These are phyloP conservation scores for Candolleomyces efflorescens DNA, from an alignment of 768 basidiomycete genomes.

Conservation along the genomic window DNA sequence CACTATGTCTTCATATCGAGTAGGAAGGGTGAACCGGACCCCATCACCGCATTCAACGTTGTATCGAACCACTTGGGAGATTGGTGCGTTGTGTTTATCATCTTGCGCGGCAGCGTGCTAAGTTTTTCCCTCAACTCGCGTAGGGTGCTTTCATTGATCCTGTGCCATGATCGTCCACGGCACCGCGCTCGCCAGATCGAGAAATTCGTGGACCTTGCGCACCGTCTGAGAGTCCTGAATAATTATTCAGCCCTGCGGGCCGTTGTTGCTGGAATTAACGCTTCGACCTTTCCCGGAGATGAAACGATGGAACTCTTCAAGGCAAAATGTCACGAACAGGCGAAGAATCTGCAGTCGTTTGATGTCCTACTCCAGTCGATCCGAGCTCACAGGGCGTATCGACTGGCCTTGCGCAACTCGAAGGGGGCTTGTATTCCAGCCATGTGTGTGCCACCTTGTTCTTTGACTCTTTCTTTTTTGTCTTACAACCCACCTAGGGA, in stretches of 20 bases:
- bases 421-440: constrained; percentile 88
- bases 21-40: constrained; percentile 61
- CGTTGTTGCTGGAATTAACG: constrained; percentile 90
- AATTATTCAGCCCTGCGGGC: constrained; percentile 94
- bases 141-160: constrained; percentile 89
- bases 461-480: constrained; percentile 2
- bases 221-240: constrained; percentile 73
- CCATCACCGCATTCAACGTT: constrained; percentile 69
- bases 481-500: constrained; percentile 47
- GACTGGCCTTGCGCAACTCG: constrained; percentile 80
- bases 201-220: constrained; percentile 82
- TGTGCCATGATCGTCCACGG: constrained; percentile 79
- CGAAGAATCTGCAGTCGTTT: constrained; percentile 78
- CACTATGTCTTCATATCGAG: constrained; percentile 69
- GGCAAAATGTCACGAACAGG: constrained; percentile 57
- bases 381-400: constrained; percentile 86
- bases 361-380: constrained; percentile 79
- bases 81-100: constrained; percentile 49
- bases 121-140: background rate
- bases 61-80: constrained; percentile 81
- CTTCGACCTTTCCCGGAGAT: constrained; percentile 72
- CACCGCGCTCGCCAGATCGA: constrained; percentile 79
- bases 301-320: constrained; percentile 75
- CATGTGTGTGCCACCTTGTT: constrained; percentile 42
- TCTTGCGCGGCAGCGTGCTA: background rate